Conservation (phyloP, 805 yeast genomes). For the Hanseniaspora thailandica region DNA sequence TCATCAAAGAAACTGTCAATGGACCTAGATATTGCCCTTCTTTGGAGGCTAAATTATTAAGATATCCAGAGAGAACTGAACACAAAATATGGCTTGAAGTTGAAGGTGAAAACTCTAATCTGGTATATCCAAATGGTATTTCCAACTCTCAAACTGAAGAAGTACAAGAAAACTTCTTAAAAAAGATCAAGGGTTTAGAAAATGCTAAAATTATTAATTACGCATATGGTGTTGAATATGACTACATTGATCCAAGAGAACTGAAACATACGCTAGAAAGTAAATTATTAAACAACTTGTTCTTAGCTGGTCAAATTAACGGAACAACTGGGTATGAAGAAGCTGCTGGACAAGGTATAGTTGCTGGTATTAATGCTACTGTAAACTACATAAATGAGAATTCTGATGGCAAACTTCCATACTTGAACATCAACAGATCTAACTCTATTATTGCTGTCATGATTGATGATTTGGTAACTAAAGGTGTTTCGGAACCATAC, state of each 20-base stretch:
- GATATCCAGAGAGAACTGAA: conserved; percentile 61
- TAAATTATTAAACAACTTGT: conserved; percentile 63
- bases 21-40: conserved; percentile 99
- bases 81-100: conserved; percentile 95
- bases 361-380: conserved; percentile 95
- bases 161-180: conserved; percentile 63
- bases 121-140: conserved; percentile 94
- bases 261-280: conserved; percentile 69
- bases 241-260: conserved; percentile 89
- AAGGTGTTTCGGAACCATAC: conserved; percentile 94
- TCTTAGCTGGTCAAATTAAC: conserved; percentile 90
- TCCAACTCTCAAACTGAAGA: conserved; percentile 95
- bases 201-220: conserved; percentile 83
- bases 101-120: conserved; percentile 75
- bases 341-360: conserved; percentile 91
- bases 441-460: conserved; percentile 89
- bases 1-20: conserved; percentile 76
- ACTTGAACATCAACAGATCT: conserved; percentile 49
- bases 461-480: conserved; percentile 85
- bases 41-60: conserved; percentile 73
- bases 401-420: conserved; percentile 24
- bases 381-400: conserved; percentile 32
- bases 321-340: conserved; percentile 99
- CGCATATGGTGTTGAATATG: conserved; percentile 98
- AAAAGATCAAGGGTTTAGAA: conserved; percentile 77